Conservation (phyloP, 1,284 basidiomycete genomes). For the Microbotryomycetes sp. region DNA sequence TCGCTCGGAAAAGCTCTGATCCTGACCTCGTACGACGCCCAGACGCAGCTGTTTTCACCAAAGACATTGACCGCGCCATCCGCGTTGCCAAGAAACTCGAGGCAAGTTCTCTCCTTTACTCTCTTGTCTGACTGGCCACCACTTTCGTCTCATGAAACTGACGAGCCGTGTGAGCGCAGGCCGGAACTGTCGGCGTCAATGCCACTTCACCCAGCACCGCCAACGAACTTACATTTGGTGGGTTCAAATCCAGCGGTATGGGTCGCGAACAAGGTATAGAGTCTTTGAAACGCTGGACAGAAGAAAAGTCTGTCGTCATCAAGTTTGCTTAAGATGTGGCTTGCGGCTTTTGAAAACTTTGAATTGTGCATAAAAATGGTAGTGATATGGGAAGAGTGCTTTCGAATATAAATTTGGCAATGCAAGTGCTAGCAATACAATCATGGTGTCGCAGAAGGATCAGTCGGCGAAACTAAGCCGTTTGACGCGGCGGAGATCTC, state of each 20-base stretch:
- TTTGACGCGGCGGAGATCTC: not conserved
- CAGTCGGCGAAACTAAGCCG: too few relatives aligned
- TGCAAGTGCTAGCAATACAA: too few relatives aligned
- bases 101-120: not conserved
- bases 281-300: slow-evolving; percentile 7
- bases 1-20: not conserved
- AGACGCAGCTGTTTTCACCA: slow-evolving; percentile 22
- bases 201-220: slow-evolving; percentile 2
- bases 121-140: not conserved
- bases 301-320: slow-evolving; percentile 14
- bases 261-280: slow-evolving; percentile 6
- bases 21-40: not conserved
- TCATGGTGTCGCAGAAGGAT: too few relatives aligned
- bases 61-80: slow-evolving; percentile 22
- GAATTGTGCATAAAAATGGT: too few relatives aligned
- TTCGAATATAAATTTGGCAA: too few relatives aligned
- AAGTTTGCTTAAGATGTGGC: slow-evolving; percentile 8
- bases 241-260: slow-evolving; percentile 5
- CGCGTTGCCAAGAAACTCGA: slow-evolving; percentile 25
- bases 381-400: too few relatives aligned
- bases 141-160: too few relatives aligned
- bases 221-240: slow-evolving; percentile 4
- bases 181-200: slow-evolving; percentile 21
- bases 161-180: not conserved
- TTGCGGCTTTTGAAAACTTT: too few relatives aligned